Percentiles rank a stretch among this genome's conserved stretches.
Evolutionary conservation across 306 rosid species (phyloP).

Genomic region (Luffa acutangula): DNA sequence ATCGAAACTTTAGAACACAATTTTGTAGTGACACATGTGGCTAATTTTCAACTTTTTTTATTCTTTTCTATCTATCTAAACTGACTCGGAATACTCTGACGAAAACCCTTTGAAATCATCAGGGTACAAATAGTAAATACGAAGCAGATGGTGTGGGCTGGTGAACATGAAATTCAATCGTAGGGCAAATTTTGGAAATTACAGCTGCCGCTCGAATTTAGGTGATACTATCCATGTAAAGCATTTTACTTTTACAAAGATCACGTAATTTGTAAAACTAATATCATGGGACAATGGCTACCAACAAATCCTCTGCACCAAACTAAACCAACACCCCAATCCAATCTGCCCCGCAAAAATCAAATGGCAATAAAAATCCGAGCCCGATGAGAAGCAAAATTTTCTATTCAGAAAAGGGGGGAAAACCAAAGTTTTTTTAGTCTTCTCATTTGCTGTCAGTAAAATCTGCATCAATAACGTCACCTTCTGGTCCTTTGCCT

Average conservation of each 20-base stretch:
- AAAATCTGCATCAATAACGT: slow-evolving; percentile 85
- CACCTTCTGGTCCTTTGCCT: slow-evolving; percentile 60
- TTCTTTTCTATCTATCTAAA: no score
- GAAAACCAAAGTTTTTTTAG: not conserved
- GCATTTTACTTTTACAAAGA: not conserved
- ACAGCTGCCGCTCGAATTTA: not conserved
- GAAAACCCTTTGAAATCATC: no score
- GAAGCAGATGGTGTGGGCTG: not conserved
- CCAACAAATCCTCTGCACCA: not conserved
- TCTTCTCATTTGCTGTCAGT: slow-evolving; percentile 57
- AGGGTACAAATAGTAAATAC: no score
- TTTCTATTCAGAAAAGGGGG: not conserved
- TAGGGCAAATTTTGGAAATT: not conserved
- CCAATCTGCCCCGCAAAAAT: not conserved
- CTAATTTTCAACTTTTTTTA: no score
- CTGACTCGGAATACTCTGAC: no score
- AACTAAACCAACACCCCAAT: not conserved
- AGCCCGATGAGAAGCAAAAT: not conserved
- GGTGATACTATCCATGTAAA: not conserved
- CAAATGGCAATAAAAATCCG: not conserved
- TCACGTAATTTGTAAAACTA: not conserved
- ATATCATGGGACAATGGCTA: slow-evolving; percentile 8
- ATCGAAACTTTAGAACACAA: no score
- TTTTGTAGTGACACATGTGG: no score
- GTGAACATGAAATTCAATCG: not conserved